Evolutionary conservation across 352 stramenopile species (phyloP), one percentile per base, ranked within the genome.

Genomic region (Phytophthora vignae): DNA sequence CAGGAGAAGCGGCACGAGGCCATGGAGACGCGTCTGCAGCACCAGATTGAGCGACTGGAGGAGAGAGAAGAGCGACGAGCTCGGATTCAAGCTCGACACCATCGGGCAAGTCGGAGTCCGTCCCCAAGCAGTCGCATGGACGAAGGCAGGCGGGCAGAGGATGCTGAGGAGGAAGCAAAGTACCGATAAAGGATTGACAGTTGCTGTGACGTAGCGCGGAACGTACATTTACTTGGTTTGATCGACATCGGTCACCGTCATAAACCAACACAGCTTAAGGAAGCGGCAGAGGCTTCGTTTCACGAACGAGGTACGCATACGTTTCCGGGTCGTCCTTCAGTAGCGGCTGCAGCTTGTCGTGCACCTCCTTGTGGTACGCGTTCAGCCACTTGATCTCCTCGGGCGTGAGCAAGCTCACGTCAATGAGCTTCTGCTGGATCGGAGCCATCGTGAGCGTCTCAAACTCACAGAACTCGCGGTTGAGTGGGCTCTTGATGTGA

Each of bases 371-470:
- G 75, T 99, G 97, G 81, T 98, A 98, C 27, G 74, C 76, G 78
- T 99, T 97, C 36, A 99, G 78, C 98, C 98, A 99, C 54, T 92
- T 83, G 44, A 98, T 81, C 78, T 99, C 98, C 21, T 89, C 77
- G 2, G 83, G 31, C 7, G 89, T 97, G 67, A 99, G 90, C 50
- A 99, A 77, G 31, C 82, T 80, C 27, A 88, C 56, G 69, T 99
- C 91, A 71, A 99, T 98, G 31, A 99, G 84, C 79, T 98, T 98
- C 64, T 94, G 97, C 81, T 99, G 95, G 77, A 99, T 99, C 21
- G 98, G 98, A 59, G 98, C 97, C 86, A 99, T 96, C 19, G 98
- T 99, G 57, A 99, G 88, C 54, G 94, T 98, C 62, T 97, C 88
- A 78, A 99, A 99, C 71, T 94, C 90, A 56, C 98, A 96, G 69